Evolutionary conservation across 306 rosid genomes (phyloP).

Genomic region (Lathyrus tuberosus): DNA sequence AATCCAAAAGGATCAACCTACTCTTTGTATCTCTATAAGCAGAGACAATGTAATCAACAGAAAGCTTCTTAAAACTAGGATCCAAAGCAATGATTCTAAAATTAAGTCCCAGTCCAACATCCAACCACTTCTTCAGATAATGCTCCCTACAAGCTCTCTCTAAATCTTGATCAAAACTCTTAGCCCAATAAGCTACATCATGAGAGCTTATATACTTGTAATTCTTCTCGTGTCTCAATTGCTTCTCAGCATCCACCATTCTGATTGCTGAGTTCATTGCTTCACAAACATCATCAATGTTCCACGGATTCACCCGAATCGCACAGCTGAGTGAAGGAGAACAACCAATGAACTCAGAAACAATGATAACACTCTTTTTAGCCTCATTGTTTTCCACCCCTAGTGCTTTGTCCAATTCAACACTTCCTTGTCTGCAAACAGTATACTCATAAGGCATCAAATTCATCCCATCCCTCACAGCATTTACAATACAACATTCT

Average conservation of each 20-base stretch:
- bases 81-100: conserved; percentile 69
- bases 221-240: conserved; percentile 69
- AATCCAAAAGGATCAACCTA: conserved; percentile 73
- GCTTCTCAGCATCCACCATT: conserved; percentile 58
- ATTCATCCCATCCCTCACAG: conserved; percentile 84
- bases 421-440: conserved; percentile 64
- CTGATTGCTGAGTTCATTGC: conserved; percentile 59
- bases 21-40: conserved; percentile 50
- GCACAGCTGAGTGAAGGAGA: conserved; percentile 84
- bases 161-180: conserved; percentile 75
- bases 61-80: conserved; percentile 62
- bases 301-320: conserved; percentile 77
- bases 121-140: conserved; percentile 57
- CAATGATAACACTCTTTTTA: conserved; percentile 62
- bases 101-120: conserved; percentile 61
- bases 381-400: conserved; percentile 32
- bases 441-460: conserved; percentile 73
- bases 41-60: conserved; percentile 42
- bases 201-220: conserved; percentile 76
- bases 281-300: conserved; percentile 61
- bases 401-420: conserved; percentile 53
- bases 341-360: conserved; percentile 81
- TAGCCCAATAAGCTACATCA: conserved; percentile 74
- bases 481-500: conserved; percentile 66
- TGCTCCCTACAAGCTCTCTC: conserved; percentile 66